These are phyloP conservation scores for Chaetothyriales sp. DNA, from an alignment of 2,329 filamentous ascomycete genomes.

Conservation along the genomic window DNA sequence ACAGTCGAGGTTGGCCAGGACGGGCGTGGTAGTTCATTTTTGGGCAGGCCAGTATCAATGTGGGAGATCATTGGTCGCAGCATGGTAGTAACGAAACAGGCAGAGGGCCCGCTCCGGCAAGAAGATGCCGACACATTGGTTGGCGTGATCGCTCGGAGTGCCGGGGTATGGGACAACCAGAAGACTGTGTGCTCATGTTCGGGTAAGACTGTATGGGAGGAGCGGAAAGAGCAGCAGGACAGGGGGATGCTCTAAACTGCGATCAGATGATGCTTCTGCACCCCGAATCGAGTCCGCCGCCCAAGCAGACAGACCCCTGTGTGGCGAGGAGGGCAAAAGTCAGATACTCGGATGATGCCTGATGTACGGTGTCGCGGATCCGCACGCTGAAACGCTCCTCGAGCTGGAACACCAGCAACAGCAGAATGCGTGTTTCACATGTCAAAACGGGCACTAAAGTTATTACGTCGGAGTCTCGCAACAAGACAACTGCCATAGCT, in stretches of 20 bases:
- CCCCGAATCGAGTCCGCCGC: background rate
- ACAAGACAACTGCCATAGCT: background rate
- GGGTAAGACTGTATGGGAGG: slow-evolving; percentile 96
- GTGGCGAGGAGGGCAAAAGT: background rate
- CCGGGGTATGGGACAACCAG: slow-evolving; percentile 97
- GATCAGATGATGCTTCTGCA: background rate
- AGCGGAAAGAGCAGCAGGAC: slow-evolving; percentile 74
- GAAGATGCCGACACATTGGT: slow-evolving; percentile 79
- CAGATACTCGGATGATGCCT: background rate
- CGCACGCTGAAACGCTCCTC: background rate
- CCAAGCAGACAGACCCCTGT: background rate
- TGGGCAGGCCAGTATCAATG: slow-evolving; percentile 70
- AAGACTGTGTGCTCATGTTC: slow-evolving; percentile 97
- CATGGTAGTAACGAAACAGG: slow-evolving; percentile 66
- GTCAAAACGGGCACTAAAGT: background rate
- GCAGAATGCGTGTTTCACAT: background rate
- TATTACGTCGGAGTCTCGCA: background rate
- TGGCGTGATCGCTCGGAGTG: slow-evolving; percentile 86
- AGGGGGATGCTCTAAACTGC: slow-evolving; percentile 70
- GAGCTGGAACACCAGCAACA: background rate
- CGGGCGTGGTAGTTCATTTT: slow-evolving; percentile 64
- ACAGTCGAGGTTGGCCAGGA: slow-evolving; percentile 59
- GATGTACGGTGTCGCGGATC: background rate
- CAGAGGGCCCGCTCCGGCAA: slow-evolving; percentile 46
- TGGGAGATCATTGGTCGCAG: slow-evolving; percentile 95